Base-by-base conservation (phyloP, 805 yeast species). In the Ogataea nitratoaversa region DNA sequence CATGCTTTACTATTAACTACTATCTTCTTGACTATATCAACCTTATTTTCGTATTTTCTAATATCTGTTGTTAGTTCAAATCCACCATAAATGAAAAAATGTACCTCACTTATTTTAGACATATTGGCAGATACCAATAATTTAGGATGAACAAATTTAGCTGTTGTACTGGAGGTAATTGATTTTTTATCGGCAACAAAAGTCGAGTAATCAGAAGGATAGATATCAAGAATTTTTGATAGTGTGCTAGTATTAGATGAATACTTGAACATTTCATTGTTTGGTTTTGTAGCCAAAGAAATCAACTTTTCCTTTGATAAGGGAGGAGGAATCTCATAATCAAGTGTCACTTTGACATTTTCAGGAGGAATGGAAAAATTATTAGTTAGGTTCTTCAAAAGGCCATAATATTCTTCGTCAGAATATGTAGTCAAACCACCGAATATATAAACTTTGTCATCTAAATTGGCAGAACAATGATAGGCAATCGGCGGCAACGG, bases 21-120 rank as follows among this genome's bases (percentile, higher is more conserved):
- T 5, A 61, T 37, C 16, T 30, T 45, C 30, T 51, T 55, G 12
- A 38, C 45, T 41, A 82, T 49, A 5, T 59, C 60, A 3, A 80
- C 62, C 19, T 67, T 64, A 47, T 71, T 70, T 5, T 41, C 40
- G 30, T 65, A 14, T 63, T 47, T 44, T 66, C 34, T 56, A 14
- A 65, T 62, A 7, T 59, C 56, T 16, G 69, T 68, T 5, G 53
- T 46, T 5, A 68, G 52, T 51, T 73, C 74, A 54, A 82, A 75
- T 0, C 93, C 95, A n/a, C 91, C 95, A 53, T 76, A 82, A 43
- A 73, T 71, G 47, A 82, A 70, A 13, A 78, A 67, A 50, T 80
- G 80, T 28, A 77, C 60, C n/a, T 70, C 65, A 4, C 84, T 74
- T 4, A 84, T 62, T 40, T 62, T 67, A 8, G 76, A 66, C 14